Conservation (phyloP, 805 yeast genomes). For the Yarrowia sp. region DNA sequence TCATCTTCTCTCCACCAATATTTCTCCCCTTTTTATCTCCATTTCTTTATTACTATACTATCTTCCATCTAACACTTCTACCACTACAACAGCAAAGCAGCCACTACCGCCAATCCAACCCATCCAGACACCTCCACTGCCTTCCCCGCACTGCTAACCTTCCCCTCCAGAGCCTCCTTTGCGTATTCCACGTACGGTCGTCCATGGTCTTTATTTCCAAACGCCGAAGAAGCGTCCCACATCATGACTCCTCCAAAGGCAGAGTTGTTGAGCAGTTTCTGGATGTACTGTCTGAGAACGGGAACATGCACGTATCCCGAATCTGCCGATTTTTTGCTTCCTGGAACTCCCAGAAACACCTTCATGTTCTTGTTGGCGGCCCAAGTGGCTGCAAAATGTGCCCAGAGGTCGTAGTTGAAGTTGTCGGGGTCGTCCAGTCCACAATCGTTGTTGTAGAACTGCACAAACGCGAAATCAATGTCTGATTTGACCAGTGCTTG, state of each 20-base stretch:
- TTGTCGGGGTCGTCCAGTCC: conserved; percentile 39
- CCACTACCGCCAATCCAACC: too few relatives aligned
- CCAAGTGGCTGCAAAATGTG: conserved; percentile 50
- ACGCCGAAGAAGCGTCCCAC: conserved; percentile 77
- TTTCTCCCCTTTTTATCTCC: too few relatives aligned
- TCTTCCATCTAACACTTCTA: too few relatives aligned
- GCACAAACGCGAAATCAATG: conserved; percentile 79
- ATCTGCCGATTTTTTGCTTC: conserved; percentile 50
- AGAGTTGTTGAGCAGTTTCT: conserved; percentile 35
- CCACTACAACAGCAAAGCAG: too few relatives aligned
- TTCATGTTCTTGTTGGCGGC: conserved; percentile 69
- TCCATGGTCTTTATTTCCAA: conserved; percentile 39
- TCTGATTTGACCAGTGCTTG: conserved; percentile 60
- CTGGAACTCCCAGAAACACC: conserved; percentile 74
- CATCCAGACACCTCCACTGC: too few relatives aligned
- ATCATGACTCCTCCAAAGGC: conserved; percentile 70
- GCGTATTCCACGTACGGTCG: neutral
- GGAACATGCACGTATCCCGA: conserved; percentile 53
- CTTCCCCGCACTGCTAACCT: neutral
- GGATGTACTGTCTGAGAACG: conserved; percentile 32
- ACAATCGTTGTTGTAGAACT: conserved; percentile 87
- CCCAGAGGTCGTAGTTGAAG: conserved; percentile 77
- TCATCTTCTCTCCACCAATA: too few relatives aligned
- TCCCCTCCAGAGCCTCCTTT: neutral
- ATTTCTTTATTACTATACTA: too few relatives aligned